Base-by-base conservation (phyloP, 345 rosid species). In the Hypericum perforatum region DNA sequence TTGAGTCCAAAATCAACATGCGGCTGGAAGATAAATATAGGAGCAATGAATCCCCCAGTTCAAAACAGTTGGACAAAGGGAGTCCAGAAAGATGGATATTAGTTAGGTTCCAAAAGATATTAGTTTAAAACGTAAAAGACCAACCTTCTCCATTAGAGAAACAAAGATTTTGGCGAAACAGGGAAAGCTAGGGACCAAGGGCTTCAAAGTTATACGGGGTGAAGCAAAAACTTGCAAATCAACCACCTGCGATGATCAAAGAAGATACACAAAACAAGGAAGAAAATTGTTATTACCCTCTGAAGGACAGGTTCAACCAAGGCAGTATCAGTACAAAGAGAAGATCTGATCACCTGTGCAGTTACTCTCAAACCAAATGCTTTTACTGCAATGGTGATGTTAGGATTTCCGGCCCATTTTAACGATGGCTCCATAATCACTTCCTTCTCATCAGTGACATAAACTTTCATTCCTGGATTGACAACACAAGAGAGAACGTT, bases 361-460 rank as follows among this genome's bases (percentile, higher is more conserved):
- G 95, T 88, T 66, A 94, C 94, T 67, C 80, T 92, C 70, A 92
- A 67, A 14, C 95, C 97, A 70, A 79, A 92, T 48, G 98, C 98
- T 69, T 78, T 92, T 57, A 84, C 76, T 57, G 80, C 89, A 64
- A 88, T 58, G 36, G 71, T 75, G 57, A 92, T 56, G 54, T 92
- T 76, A 46, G 98, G 95, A 70, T 92, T 92, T 63, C 77, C 98
- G 32, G 95, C 98, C 96, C 95, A 92, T 67, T 88, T 92, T 51
- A 88, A 12, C 63, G 66, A 74, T 12, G 98, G 96, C 58, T 92
- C 95, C 98, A 85, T 88, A 14, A 92, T 92, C 73, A 88, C 57
- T 80, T 92, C 97, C 63, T 92, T 92, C 81, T 92, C 98, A 39
- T 83, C 98, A 3, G 97, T 92, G 52, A 70, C 76, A 69, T 82